These are phyloP conservation scores for Talinum fruticosum DNA, from an alignment of 148 eudicot species.

Conservation along the genomic window DNA sequence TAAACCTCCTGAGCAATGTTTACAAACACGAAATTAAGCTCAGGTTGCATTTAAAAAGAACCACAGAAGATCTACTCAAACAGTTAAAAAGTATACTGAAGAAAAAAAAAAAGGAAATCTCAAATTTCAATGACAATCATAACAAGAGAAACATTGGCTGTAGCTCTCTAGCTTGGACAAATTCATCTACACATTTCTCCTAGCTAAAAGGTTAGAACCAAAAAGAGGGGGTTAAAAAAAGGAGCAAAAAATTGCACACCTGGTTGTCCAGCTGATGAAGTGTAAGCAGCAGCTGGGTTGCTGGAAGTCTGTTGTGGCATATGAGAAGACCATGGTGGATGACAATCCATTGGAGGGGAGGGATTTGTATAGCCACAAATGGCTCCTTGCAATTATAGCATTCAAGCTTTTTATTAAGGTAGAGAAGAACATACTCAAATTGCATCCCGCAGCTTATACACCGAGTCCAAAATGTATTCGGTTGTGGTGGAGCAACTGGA, in stretches of 20 bases:
- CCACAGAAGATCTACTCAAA: background rate
- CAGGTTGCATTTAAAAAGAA: background rate
- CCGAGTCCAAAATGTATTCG: slow-evolving; percentile 64
- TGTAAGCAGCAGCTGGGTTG: slow-evolving; percentile 5
- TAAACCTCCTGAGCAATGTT: slow-evolving; percentile 20
- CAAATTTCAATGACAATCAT: slow-evolving; percentile 3
- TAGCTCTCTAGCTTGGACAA: background rate
- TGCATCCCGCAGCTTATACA: slow-evolving; percentile 57
- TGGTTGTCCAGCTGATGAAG: slow-evolving; percentile 2
- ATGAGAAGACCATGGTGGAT: slow-evolving; percentile 16
- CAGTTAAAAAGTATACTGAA: background rate
- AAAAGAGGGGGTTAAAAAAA: background rate
- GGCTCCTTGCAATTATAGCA: slow-evolving; percentile 51
- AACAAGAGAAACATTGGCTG: background rate
- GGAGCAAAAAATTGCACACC: slow-evolving; percentile 21
- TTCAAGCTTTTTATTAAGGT: slow-evolving; percentile 52
- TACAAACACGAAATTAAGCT: background rate
- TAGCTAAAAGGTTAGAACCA: background rate
- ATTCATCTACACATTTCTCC: background rate
- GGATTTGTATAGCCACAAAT: slow-evolving; percentile 47
- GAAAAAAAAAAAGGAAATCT: background rate
- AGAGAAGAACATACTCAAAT: slow-evolving; percentile 48
- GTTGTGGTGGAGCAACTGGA: slow-evolving; percentile 25
- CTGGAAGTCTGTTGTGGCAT: slow-evolving; percentile 20
- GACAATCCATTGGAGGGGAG: slow-evolving; percentile 39